These are phyloP conservation scores for Wickerhamomyces canadensis DNA, from an alignment of 805 yeast genomes.

Conservation along the genomic window DNA sequence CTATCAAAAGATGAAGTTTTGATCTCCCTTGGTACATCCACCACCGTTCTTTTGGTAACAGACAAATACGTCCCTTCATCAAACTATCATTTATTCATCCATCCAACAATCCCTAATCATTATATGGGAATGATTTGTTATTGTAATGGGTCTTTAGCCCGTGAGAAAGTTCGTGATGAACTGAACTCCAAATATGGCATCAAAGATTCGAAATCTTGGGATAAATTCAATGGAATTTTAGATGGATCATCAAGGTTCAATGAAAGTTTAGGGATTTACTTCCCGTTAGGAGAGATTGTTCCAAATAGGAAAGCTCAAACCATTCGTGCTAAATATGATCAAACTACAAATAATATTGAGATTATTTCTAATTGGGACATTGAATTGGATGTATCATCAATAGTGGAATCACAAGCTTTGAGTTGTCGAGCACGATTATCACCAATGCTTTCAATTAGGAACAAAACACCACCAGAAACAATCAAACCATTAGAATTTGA, in stretches of 20 bases:
- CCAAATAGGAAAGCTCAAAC: constrained; percentile 72
- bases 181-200: constrained; percentile 41
- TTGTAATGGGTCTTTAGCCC: constrained; percentile 83
- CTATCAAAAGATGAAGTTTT: constrained; percentile 69
- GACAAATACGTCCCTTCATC: constrained; percentile 72
- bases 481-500: constrained; percentile 27
- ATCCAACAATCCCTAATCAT: constrained; percentile 70
- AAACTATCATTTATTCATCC: constrained; percentile 79
- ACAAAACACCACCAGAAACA: constrained; percentile 2
- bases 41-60: constrained; percentile 80
- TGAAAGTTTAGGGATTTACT: constrained; percentile 66
- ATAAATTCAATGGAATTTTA: constrained; percentile 50
- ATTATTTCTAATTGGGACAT: constrained; percentile 38
- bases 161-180: constrained; percentile 68
- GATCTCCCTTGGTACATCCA: constrained; percentile 86
- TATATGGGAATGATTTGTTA: constrained; percentile 96
- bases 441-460: constrained; percentile 53
- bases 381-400: constrained; percentile 65
- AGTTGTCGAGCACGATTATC: constrained; percentile 78
- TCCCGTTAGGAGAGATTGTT: constrained; percentile 87
- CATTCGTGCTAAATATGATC: constrained; percentile 42
- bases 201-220: constrained; percentile 46
- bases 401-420: constrained; percentile 82
- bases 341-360: constrained; percentile 23
- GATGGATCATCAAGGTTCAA: constrained; percentile 30